Evolutionary conservation across 164 flowering plant genomes (phyloP).

Genomic region (Cinnamomum micranthum): DNA sequence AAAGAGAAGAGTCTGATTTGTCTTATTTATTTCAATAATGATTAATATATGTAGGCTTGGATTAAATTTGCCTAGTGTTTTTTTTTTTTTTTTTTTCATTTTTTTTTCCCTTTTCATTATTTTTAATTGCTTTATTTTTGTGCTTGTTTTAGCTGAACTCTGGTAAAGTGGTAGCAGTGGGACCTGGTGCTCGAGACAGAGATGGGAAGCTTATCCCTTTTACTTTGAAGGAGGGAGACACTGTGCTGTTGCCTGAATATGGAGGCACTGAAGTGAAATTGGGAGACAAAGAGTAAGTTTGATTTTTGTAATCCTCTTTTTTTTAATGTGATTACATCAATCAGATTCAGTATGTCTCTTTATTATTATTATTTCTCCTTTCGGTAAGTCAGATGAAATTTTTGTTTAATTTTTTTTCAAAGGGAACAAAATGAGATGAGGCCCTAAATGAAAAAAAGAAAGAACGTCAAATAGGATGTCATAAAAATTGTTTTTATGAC

Average conservation of each 20-base stretch:
- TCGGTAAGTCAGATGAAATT: no score
- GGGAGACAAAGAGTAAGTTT: slow-evolving; percentile 34
- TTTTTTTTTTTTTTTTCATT: not conserved
- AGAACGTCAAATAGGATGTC: no score
- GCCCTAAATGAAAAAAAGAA: no score
- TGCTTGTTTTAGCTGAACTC: slow-evolving; percentile 28
- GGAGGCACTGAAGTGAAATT: slow-evolving; percentile 42
- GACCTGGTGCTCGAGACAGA: slow-evolving; percentile 34
- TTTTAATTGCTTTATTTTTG: no score
- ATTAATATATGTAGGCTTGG: not conserved
- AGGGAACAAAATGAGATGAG: no score
- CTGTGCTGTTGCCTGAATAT: slow-evolving; percentile 45
- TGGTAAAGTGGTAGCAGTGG: slow-evolving; percentile 43
- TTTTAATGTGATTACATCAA: no score
- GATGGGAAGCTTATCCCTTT: slow-evolving; percentile 36
- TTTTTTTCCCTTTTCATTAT: not conserved
- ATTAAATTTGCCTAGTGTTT: not conserved
- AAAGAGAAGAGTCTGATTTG: no score
- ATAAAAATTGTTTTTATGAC: no score
- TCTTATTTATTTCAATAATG: no score
- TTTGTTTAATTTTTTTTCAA: no score
- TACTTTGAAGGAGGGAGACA: slow-evolving; percentile 41
- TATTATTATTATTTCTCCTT: no score
- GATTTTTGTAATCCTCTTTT: not conserved
- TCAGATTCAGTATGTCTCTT: no score